Percentiles rank a stretch among this genome's conserved stretches.
These are phyloP conservation scores for Phaeosphaeria sp. DNA, from an alignment of 2,329 filamentous ascomycete genomes.

Conservation along the genomic window DNA sequence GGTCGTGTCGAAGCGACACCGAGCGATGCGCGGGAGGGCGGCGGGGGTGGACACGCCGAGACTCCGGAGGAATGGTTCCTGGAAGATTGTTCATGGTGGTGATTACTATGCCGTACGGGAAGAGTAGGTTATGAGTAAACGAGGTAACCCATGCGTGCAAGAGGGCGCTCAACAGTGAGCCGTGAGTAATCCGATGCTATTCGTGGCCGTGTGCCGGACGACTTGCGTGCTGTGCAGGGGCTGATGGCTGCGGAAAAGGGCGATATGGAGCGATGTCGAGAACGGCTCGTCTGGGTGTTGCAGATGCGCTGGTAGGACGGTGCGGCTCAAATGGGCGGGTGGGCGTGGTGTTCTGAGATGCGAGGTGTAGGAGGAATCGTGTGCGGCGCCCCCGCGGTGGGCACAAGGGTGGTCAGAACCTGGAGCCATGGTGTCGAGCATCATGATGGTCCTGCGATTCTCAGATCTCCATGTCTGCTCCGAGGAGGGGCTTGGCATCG, in stretches of 20 bases:
- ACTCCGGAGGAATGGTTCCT: slow-evolving; percentile 19
- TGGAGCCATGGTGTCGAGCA: slow-evolving; percentile 22
- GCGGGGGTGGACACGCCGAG: slow-evolving; percentile 41
- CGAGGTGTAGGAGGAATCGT: slow-evolving; percentile 2
- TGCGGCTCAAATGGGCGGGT: neutral
- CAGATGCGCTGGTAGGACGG: neutral
- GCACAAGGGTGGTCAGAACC: slow-evolving; percentile 4
- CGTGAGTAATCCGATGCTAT: neutral
- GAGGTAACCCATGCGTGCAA: slow-evolving; percentile 24
- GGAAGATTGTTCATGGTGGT: slow-evolving; percentile 32
- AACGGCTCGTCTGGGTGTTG: neutral
- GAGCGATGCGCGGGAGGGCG: slow-evolving; percentile 54
- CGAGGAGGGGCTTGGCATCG: slow-evolving; percentile 19
- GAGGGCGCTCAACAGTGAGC: slow-evolving; percentile 1
- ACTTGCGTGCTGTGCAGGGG: neutral
- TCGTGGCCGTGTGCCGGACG: neutral
- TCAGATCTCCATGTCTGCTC: slow-evolving; percentile 19
- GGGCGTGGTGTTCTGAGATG: slow-evolving; percentile 2
- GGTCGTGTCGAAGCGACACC: slow-evolving; percentile 54
- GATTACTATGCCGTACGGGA: slow-evolving; percentile 1
- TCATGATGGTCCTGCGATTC: slow-evolving; percentile 20
- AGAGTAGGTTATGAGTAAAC: slow-evolving; percentile 14
- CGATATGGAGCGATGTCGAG: neutral
- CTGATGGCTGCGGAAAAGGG: neutral
- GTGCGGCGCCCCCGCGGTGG: slow-evolving; percentile 12